phyloP scores from a whole-genome alignment of 2,329 filamentous ascomycete genomes.

The Trichoderma brevicompactum region DNA sequence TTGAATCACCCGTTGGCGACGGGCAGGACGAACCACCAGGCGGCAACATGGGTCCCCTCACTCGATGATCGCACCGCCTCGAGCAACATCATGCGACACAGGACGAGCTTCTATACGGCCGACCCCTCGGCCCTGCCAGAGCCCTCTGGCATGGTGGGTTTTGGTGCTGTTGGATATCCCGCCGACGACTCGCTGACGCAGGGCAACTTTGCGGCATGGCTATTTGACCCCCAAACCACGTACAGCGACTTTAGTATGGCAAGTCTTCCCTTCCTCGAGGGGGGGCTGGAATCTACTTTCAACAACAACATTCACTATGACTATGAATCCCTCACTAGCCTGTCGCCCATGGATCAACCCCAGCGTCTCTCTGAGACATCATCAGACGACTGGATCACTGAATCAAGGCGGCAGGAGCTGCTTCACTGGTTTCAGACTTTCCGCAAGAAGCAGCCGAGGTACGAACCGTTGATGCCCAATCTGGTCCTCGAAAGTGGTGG shows the following conservation, averaged over 20 bases:
- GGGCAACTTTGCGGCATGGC: slow-evolving; percentile 56
- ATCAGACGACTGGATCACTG: slow-evolving; percentile 51
- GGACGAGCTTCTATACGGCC: slow-evolving; percentile 44
- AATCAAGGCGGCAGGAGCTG: slow-evolving; percentile 52
- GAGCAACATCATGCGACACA: slow-evolving; percentile 45
- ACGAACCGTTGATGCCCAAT: slow-evolving; percentile 42
- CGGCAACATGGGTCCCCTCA: slow-evolving; percentile 38
- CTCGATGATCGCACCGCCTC: slow-evolving; percentile 42
- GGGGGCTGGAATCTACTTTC: slow-evolving; percentile 55
- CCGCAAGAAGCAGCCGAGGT: slow-evolving; percentile 49
- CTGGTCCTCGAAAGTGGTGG: slow-evolving; percentile 47
- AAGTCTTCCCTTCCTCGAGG: slow-evolving; percentile 53
- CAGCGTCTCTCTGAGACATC: slow-evolving; percentile 44
- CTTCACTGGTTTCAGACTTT: slow-evolving; percentile 50
- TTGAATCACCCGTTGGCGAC: slow-evolving; percentile 33
- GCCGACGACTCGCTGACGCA: slow-evolving; percentile 44
- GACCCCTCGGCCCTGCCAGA: slow-evolving; percentile 40
- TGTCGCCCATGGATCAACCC: slow-evolving; percentile 51
- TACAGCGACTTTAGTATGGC: slow-evolving; percentile 50
- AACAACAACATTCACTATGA: slow-evolving; percentile 58
- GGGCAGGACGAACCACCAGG: slow-evolving; percentile 28
- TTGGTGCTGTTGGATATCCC: slow-evolving; percentile 32
- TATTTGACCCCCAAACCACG: slow-evolving; percentile 52
- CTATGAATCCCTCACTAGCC: slow-evolving; percentile 54
- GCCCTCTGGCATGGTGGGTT: slow-evolving; percentile 42